A percentile compares a stretch with the other conserved stretches of the same genome.
Evolutionary conservation across 352 stramenopile genomes (phyloP).

Genomic region (Phytophthora europaea): DNA sequence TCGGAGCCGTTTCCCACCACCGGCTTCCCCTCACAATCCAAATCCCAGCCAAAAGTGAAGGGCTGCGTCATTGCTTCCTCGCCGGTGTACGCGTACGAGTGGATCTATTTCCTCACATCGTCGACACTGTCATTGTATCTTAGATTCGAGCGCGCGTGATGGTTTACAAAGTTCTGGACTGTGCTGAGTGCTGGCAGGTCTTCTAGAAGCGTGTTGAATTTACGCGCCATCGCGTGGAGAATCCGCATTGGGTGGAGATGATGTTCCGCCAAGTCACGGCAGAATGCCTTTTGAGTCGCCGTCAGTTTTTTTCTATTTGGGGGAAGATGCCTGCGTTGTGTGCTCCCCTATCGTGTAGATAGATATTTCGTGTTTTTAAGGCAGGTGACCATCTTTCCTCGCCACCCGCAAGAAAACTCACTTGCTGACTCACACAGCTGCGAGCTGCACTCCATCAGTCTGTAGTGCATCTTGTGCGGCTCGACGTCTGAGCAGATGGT

Average conservation of each 20-base stretch:
- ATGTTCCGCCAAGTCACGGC: neutral
- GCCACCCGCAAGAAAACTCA: neutral
- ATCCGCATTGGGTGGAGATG: neutral
- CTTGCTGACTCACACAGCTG: neutral
- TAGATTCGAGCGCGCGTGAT: neutral
- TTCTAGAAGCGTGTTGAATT: neutral
- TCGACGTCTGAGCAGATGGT: neutral
- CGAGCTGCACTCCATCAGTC: neutral
- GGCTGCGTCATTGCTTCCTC: neutral
- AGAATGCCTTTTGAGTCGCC: neutral
- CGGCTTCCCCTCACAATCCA: neutral
- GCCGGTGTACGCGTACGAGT: neutral
- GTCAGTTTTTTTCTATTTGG: slow-evolving; percentile 9
- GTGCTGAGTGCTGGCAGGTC: neutral
- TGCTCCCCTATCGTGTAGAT: slow-evolving; percentile 3
- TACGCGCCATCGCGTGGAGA: neutral
- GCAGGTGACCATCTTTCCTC: neutral
- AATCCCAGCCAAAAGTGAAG: neutral
- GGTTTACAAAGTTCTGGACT: neutral
- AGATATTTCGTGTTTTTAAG: neutral
- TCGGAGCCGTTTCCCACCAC: neutral
- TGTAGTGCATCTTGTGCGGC: slow-evolving; percentile 10
- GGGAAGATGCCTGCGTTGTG: neutral
- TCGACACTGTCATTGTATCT: neutral
- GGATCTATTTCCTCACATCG: neutral